Evolutionary conservation across 2,329 filamentous ascomycete genomes (phyloP).

Genomic region (Penicillium sp.): DNA sequence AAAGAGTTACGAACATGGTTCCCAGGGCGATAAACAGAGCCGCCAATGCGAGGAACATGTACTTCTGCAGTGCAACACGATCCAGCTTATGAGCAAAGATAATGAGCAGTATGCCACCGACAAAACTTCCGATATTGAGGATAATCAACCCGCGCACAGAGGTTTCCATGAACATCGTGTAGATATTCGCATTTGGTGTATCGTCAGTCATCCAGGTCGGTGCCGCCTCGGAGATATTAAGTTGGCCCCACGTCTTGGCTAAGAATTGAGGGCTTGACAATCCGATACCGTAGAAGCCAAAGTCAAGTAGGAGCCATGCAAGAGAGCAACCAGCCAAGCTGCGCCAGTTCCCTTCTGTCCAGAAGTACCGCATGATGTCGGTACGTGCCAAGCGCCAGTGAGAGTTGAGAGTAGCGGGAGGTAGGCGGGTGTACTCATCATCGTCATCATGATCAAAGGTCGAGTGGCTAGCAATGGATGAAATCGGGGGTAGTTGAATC

Average conservation of each 20-base stretch:
- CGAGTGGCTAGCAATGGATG: conserved; percentile 26
- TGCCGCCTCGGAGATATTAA: conserved; percentile 29
- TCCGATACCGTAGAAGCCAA: conserved; percentile 59
- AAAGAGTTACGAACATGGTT: conserved; percentile 43
- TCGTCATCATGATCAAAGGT: conserved; percentile 26
- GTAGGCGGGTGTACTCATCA: conserved; percentile 26
- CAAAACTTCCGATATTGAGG: conserved; percentile 44
- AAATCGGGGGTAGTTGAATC: conserved; percentile 29
- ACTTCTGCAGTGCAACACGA: conserved; percentile 46
- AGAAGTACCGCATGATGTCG: conserved; percentile 46
- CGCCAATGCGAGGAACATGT: conserved; percentile 45
- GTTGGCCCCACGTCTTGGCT: conserved; percentile 42
- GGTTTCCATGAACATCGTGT: conserved; percentile 41
- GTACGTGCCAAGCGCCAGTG: conserved; percentile 41
- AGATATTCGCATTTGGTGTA: conserved; percentile 44
- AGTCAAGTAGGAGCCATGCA: conserved; percentile 57
- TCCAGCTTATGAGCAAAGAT: conserved; percentile 42
- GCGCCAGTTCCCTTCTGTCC: conserved; percentile 46
- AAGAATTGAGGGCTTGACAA: conserved; percentile 47
- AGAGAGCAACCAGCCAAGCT: conserved; percentile 48
- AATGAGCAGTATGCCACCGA: conserved; percentile 45
- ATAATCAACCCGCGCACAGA: conserved; percentile 43
- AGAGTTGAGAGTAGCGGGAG: conserved; percentile 43
- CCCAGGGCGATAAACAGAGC: conserved; percentile 47
- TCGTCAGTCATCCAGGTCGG: conserved; percentile 42